Percentiles rank a stretch among this genome's conserved stretches.
phyloP scores from a whole-genome alignment of 1,139 yeast genomes.

The Nadsonia starkeyi-henricii region DNA sequence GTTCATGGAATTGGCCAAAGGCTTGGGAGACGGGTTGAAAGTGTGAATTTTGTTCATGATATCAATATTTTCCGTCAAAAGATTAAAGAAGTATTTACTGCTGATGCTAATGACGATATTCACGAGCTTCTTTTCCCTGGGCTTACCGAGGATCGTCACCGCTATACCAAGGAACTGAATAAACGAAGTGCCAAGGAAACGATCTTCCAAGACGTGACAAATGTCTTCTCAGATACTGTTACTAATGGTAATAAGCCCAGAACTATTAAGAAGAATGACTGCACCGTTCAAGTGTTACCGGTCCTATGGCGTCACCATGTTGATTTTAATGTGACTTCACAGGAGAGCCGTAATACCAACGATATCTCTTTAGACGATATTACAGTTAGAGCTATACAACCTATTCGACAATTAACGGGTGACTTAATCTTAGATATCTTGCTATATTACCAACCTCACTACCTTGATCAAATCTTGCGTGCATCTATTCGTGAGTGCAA shows the following conservation, averaged over 20 bases:
- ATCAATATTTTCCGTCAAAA: constrained; percentile 55
- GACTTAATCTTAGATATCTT: constrained; percentile 78
- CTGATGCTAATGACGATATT: constrained; percentile 11
- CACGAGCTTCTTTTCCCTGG: neutral
- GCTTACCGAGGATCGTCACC: neutral
- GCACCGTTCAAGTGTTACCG: constrained; percentile 11
- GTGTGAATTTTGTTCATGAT: constrained; percentile 73
- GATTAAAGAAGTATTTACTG: constrained; percentile 36
- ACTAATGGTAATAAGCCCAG: neutral
- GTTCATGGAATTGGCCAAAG: constrained; percentile 88
- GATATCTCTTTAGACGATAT: constrained; percentile 56
- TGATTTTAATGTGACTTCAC: constrained; percentile 1
- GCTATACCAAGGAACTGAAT: neutral
- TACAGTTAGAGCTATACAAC: constrained; percentile 63
- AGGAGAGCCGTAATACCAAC: constrained; percentile 26
- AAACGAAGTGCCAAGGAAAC: neutral
- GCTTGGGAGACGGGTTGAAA: constrained; percentile 58
- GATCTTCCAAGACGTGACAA: neutral
- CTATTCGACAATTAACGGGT: constrained; percentile 62
- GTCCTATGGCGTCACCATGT: constrained; percentile 14
- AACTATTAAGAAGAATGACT: neutral
- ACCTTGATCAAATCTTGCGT: constrained; percentile 44
- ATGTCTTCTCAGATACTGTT: neutral
- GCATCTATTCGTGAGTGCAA: constrained; percentile 53
- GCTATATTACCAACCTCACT: constrained; percentile 60